Evolutionary conservation across 768 basidiomycete genomes (phyloP), one percentile per base, ranked within the genome.

Genomic region (Vararia minispora): DNA sequence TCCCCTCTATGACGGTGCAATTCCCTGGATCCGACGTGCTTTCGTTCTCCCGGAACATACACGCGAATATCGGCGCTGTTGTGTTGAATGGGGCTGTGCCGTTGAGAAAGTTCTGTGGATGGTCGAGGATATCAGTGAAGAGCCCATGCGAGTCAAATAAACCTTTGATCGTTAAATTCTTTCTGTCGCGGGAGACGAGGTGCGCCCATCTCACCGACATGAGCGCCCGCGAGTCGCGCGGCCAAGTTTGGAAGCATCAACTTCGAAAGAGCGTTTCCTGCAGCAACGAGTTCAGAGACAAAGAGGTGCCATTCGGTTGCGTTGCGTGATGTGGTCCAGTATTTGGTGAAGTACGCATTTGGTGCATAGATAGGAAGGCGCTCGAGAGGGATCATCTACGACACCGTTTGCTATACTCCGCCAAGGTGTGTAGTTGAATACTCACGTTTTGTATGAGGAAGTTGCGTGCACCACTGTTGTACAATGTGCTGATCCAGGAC

Each of bases 361-460:
- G 58, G 54, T 5, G 68, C 49, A 44, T 75, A 79, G 5, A 76
- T 47, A 9, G 65, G 62, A 4, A 66, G 61, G 6, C 55, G 54
- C 38, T 77, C 59, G 24, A 79, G 59, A 4, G 75, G 76, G 33
- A 76, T 64, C 61, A 79, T 74, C 74, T 76, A 44, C 7, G 22
- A n/a, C 12, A 3, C n/a, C 10, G 5, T 35, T 32, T 50, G 6
- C 48, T 46, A 11, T 58, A 35, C 42, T 61, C 56, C 12, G 48
- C 44, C 55, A 62, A 59, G 42, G 42, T 53, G 58, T 4, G 52
- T 52, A 13, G 16, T 29, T 29, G 28, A 13, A 29, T 29, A 48
- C 72, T 56, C 41, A 76, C 79, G 46, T 78, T 79, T 44, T 77
- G 74, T 59, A 80, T 74, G 33, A 80, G 52, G 50, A 80, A 78